Evolutionary conservation across 2,329 filamentous ascomycete genomes (phyloP).

Genomic region (Colletotrichum tofieldiae): DNA sequence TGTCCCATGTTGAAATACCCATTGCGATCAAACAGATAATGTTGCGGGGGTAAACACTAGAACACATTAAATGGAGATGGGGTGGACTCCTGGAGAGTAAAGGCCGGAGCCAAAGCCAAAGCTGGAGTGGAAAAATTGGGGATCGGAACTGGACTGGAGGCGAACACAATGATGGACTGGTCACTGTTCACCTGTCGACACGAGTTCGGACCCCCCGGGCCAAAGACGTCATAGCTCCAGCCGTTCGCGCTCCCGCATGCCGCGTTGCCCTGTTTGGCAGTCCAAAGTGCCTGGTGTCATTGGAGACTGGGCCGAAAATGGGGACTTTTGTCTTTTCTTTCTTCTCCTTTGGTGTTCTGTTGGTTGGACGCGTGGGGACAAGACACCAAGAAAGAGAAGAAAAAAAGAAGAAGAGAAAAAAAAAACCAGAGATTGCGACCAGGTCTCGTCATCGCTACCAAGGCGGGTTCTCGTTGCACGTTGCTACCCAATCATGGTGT

Average conservation of each 20-base stretch:
- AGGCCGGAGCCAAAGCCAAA: not conserved
- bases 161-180: not conserved
- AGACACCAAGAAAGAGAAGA: not conserved
- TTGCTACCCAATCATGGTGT: conserved; percentile 1
- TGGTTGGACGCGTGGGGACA: not conserved
- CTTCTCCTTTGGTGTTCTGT: not conserved
- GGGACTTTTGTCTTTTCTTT: not conserved
- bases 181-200: not conserved
- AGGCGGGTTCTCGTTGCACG: not conserved
- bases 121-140: not conserved
- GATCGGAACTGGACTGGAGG: not conserved
- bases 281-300: not conserved
- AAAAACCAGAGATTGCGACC: not conserved
- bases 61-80: not conserved
- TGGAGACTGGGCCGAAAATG: conserved; percentile 7
- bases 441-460: conserved; percentile 15
- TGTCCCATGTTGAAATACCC: not conserved
- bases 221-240: conserved; percentile 26
- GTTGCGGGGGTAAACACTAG: conserved; percentile 4
- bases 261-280: conserved; percentile 31
- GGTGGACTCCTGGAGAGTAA: conserved; percentile 14
- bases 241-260: conserved; percentile 21
- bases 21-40: conserved; percentile 8
- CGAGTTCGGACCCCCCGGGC: conserved; percentile 21
- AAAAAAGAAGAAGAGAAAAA: not conserved